Evolutionary conservation across 495 filamentous ascomycete species (phyloP).

Genomic region (Hyphodiscus hymeniophilus): DNA sequence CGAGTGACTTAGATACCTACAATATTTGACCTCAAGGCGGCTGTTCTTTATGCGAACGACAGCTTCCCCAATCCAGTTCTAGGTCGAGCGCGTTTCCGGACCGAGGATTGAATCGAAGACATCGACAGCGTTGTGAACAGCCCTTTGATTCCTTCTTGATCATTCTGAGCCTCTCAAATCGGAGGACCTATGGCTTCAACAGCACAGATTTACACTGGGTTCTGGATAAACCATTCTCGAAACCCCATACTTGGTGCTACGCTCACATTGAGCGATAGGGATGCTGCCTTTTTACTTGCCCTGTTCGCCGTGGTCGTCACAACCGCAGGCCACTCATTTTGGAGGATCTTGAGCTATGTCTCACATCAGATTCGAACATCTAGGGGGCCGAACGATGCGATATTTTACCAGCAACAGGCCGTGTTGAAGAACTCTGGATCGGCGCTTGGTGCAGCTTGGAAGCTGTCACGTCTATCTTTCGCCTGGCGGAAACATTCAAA

Average conservation of each 20-base stretch:
- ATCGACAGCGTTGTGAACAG: too few relatives aligned
- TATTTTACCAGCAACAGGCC: slow-evolving; percentile 31
- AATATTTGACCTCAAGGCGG: too few relatives aligned
- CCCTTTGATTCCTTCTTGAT: too few relatives aligned
- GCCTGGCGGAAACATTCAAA: slow-evolving; percentile 25
- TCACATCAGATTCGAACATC: slow-evolving; percentile 28
- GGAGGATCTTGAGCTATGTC: slow-evolving; percentile 31
- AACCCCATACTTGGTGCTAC: slow-evolving; percentile 31
- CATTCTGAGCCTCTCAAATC: too few relatives aligned
- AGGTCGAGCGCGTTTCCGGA: too few relatives aligned
- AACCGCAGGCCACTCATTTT: slow-evolving; percentile 27
- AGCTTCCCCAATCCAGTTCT: too few relatives aligned
- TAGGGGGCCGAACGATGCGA: slow-evolving; percentile 14
- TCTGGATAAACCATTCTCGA: slow-evolving; percentile 37
- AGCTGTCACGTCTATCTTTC: slow-evolving; percentile 20
- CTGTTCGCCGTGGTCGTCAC: slow-evolving; percentile 34
- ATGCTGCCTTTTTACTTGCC: slow-evolving; percentile 32
- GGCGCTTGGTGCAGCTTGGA: slow-evolving; percentile 21
- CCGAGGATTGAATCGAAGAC: too few relatives aligned
- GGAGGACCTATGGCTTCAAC: too few relatives aligned
- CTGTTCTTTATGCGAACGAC: too few relatives aligned
- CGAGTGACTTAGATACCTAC: too few relatives aligned
- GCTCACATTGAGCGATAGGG: slow-evolving; percentile 26
- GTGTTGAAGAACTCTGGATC: slow-evolving; percentile 27
- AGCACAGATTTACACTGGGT: slow-evolving; percentile 23